Conservation (phyloP, 2,329 filamentous ascomycete genomes). For the Phaeoacremonium minimum region DNA sequence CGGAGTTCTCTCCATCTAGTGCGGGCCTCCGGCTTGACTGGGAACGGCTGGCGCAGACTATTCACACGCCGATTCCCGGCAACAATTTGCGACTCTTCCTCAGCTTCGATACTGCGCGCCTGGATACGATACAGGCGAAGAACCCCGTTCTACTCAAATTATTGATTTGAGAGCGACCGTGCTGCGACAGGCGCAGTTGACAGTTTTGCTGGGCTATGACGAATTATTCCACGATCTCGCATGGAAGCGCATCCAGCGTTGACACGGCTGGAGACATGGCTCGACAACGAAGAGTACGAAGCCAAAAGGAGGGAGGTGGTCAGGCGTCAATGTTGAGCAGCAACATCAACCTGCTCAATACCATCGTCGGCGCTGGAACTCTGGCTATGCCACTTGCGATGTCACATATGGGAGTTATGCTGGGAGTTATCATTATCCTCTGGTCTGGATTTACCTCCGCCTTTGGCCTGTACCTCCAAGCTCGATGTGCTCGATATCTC, state of each 20-base stretch:
- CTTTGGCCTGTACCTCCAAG: constrained; percentile 92
- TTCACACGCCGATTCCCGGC: no score
- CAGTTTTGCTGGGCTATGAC: constrained; percentile 41
- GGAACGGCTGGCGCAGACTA: no score
- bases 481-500: constrained; percentile 87
- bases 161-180: no score
- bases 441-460: constrained; percentile 89
- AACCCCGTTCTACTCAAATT: no score
- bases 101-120: no score
- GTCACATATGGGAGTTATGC: constrained; percentile 88
- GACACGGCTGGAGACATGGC: constrained; percentile 41
- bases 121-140: no score
- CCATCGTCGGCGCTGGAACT: constrained; percentile 91
- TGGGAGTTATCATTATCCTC: constrained; percentile 78
- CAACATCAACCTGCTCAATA: constrained; percentile 93
- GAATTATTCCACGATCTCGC: constrained; percentile 48
- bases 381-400: constrained; percentile 94
- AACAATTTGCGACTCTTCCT: no score
- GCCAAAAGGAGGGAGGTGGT: constrained; percentile 72
- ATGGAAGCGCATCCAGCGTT: constrained; percentile 37
- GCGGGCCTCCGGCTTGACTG: no score
- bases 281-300: constrained; percentile 51
- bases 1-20: no score
- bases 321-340: constrained; percentile 87
- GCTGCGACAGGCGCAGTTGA: no score